Base-by-base conservation (phyloP, 2,329 filamentous ascomycete genomes). In the Lachnum nothofagi region DNA sequence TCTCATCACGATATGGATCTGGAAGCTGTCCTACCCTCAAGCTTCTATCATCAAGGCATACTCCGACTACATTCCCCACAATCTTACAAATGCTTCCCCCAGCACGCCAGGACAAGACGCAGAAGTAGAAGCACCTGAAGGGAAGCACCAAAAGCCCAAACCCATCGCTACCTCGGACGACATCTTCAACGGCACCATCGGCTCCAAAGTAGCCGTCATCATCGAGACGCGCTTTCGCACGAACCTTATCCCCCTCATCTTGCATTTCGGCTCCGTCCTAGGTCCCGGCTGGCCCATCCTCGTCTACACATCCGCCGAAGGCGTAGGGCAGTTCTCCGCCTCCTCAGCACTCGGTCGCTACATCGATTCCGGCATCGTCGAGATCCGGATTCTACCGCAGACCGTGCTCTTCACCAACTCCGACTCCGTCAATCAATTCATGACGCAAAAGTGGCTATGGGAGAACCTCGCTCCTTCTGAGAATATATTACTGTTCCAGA, bases 271-370 rank as follows among this genome's bases (percentile, higher is more conserved):
- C 33, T 60, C 59, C 35, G 65, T 70, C 9, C 67, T 74, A 4
- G 72, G 71, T 1, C 69, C 71, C 8, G 53, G 55, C 8, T 74
- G 72, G 71, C 70, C 70, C 4, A 66, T 75, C 33, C 61, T 73
- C 19, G 66, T 73, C 35, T 71, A 69, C 53, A 74, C 72, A 5
- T 63, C 65, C 1, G 54, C 63, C n/a, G 57, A 60, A 45, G 48
- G 53, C 1, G 46, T 58, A 1, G 51, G 48, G 2, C 49, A 54
- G 27, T 65, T 63, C 16, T 63, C 64, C 20, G 48, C 65, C 23
- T 68, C 67, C 3, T 63, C 67, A 1, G 54, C 69, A 9, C 66
- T 72, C 45, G 58, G 60, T 9, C 69, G 68, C 5, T 66, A 68
- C n/a, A 49, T 72, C 5, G 55, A 57, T 16, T 46, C 57, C 3